Evolutionary conservation across 2,329 filamentous ascomycete genomes (phyloP), one percentile per base, ranked within the genome.

Genomic region (Fulvia fulva): DNA sequence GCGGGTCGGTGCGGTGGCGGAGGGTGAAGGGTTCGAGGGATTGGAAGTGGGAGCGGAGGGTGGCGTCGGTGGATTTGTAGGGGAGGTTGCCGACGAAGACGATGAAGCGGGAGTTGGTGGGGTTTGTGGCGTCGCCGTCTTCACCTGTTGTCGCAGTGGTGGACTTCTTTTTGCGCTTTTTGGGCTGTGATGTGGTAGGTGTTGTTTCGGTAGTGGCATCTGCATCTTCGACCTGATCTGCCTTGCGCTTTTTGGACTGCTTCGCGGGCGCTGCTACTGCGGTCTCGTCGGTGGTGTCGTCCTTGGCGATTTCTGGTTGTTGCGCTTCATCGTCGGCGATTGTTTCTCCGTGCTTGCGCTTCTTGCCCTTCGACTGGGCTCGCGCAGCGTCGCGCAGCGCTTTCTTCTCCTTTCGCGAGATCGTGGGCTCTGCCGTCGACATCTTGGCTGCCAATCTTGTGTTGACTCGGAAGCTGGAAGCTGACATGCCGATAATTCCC

Each of bases 21-120:
- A 94, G 81, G 1, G 83, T 81, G 53, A 78, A 80, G 8, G 90
- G 90, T 52, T 84, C 77, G 63, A 96, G 83, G 62, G 88, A 85
- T 44, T 85, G 81, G 74, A 97, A 97, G 78, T 97, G 92, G 58
- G 83, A 79, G 57, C 78, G 77, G 61, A 97, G 83, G 44, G 85
- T 80, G 51, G 83, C 83, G 53, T 82, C 81, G 3, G 88, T 96
- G 43, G 91, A 89, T 61, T 82, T 86, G 82, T 85, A 97, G 51
- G 93, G 93, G 5, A 97, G 87, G 77, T 97, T 97, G 73, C 93
- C 87, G 63, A 93, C 85, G 75, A 94, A 94, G 68, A 87, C 84
- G 60, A 91, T 90, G 77, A 90, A 91, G 60, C 88, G 82, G 16
- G 78, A 73, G 58, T 80, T 80, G 61, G 78, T 79, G 32, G 63